Evolutionary conservation across 768 basidiomycete species (phyloP).

Genomic region (Cystofilobasidium capitatum): DNA sequence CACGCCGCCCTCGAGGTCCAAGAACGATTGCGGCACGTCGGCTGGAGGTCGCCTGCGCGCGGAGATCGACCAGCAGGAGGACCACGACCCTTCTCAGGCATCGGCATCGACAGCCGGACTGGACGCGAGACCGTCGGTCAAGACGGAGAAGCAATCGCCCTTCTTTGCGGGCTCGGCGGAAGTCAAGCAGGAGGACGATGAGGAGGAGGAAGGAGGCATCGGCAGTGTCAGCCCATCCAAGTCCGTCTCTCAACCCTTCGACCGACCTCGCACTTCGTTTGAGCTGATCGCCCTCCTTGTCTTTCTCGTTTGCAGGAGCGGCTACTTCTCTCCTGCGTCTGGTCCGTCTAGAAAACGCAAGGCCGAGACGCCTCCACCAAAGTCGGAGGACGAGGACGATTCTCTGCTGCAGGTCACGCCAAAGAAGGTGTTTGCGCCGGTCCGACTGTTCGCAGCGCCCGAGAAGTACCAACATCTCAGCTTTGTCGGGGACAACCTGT

Average conservation of each 20-base stretch:
- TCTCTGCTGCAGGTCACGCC: background rate
- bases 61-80: background rate
- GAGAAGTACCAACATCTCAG: background rate
- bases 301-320: background rate
- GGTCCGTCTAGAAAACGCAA: background rate
- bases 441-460: background rate
- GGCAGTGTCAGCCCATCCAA: background rate
- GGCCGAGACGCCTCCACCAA: background rate
- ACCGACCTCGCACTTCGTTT: background rate
- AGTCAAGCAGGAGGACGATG: too few species aligned
- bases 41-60: background rate
- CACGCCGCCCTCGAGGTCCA: too few species aligned
- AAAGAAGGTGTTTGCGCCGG: background rate
- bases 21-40: too few species aligned
- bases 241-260: background rate
- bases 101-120: too few species aligned
- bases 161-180: too few species aligned
- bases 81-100: background rate
- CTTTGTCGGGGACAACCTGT: background rate
- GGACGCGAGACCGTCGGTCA: too few species aligned
- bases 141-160: too few species aligned
- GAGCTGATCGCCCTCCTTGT: background rate
- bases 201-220: too few species aligned
- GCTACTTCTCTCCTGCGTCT: background rate
- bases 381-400: background rate